Evolutionary conservation across 2,329 filamentous ascomycete species (phyloP), one percentile per base, ranked within the genome.

Genomic region (Grosmannia penicillata): DNA sequence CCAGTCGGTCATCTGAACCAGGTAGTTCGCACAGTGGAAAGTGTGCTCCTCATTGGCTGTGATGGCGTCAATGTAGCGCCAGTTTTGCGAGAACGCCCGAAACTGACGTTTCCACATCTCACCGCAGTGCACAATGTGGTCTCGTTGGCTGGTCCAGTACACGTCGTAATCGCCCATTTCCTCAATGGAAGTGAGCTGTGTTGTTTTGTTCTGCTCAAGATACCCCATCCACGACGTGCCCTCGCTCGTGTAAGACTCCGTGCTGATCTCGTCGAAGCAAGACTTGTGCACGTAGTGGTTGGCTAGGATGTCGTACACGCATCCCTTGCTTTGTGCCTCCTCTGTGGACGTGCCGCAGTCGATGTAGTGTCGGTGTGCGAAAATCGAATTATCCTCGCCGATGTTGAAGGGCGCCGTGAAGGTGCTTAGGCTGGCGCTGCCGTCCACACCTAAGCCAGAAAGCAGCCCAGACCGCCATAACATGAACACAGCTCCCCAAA

Each of bases 101-200:
- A 23, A 33, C 31, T 33, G 31, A 14, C 19, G 18, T 8, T 21
- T 21, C 31, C 31, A 33, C 31, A 33, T 21, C 31, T 22, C 19
- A 3, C 18, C 31, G n/a, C 31, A 33, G 31, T 33, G 31, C 21
- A 33, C 31, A 33, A 33, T 33, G 21, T 33, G 31, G 31, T 33
- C 31, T 14, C 31, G 31, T n/a, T 33, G 18, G 31, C 19, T 33
- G 19, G 31, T 33, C 18, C 19, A 33, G 31, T 33, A 33, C 6
- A 23, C 18, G 21, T 33, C 31, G 19, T 21, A 21, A 14, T 21
- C 19, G 31, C 31, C 31, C 31, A 33, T 21, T n/a, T 33, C 31
- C 18, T 33, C 31, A 4, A 33, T 13, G 14, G 31, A n/a, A 19
- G 13, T 8, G 21, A 21, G 31, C 14, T 33, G 31, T 9, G 31